Evolutionary conservation across 2,329 filamentous ascomycete genomes (phyloP), one percentile per base, ranked within the genome.

Genomic region (Huntiella abstrusa): DNA sequence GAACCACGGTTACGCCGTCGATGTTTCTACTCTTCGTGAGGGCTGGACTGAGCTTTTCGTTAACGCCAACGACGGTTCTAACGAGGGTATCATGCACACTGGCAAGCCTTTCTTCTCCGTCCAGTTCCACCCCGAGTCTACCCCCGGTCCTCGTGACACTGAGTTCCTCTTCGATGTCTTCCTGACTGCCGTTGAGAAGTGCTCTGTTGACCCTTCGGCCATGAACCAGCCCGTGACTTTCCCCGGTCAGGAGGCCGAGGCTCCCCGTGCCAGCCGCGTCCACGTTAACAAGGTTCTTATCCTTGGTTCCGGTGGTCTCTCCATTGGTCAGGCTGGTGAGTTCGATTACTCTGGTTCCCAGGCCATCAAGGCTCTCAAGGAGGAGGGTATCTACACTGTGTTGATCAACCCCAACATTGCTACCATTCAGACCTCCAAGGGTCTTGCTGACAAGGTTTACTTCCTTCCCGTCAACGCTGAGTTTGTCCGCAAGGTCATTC

Each of bases 381-480:
- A 96, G 62, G 91, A 96, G 64, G 88, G 87, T 51, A 95, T 96
- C 56, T 96, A 95, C 68, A 95, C 91, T 3, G 80, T 98, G 52
- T 70, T 98, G 52, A 96, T 98, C 71, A 98, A 98, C 66, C 91
- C 91, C 49, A 98, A 98, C 61, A 96, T 98, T 60, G 91, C 91
- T 54, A 98, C 91, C 0, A 96, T 96, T 52, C 91, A 98, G 62
- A 98, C 91, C 4, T 96, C 91, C 45, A 95, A 95, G 66, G 91
- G 91, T 53, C 69, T 98, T 45, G 91, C 91, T 11, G 91, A 98
- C 64, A 96, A 96, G 69, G 91, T 98, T 44, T 98, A 96, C 66
- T 98, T 96, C 71, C 70, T 96, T 38, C 91, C 91, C 1, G 91
- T 98, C 59, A 96, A 87, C 51, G 83, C 88, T 49, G 88, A 96